Evolutionary conservation across 164 flowering plant genomes (phyloP).

Genomic region (Cinnamomum chago): DNA sequence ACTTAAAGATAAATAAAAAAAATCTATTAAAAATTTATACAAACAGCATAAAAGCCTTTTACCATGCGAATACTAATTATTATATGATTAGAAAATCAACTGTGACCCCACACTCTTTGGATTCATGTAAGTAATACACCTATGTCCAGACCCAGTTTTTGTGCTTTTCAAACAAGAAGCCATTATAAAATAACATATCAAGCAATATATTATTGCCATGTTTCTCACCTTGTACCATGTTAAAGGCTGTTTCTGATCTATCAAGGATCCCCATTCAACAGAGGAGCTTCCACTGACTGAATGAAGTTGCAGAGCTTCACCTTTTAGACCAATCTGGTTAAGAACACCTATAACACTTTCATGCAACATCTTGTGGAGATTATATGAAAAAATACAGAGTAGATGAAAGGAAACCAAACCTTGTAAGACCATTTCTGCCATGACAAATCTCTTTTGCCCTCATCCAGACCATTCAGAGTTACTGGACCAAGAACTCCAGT

Average conservation of each 20-base stretch:
- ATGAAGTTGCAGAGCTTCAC: constrained; percentile 70
- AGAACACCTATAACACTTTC: neutral
- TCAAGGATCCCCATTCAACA: constrained; percentile 77
- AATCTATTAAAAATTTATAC: too few species aligned
- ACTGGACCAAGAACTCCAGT: constrained; percentile 98
- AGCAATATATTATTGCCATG: too few species aligned
- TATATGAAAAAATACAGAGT: neutral
- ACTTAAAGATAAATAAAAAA: neutral
- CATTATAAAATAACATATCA: too few species aligned
- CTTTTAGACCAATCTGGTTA: constrained; percentile 76
- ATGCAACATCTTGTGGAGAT: neutral
- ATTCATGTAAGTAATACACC: neutral
- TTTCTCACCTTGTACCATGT: constrained; percentile 90
- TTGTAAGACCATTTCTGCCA: constrained; percentile 91
- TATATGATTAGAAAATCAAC: neutral
- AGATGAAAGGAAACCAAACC: constrained; percentile 34
- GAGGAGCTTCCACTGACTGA: constrained; percentile 67
- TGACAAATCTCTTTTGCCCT: constrained; percentile 73
- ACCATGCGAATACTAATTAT: too few species aligned
- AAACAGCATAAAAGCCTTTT: too few species aligned
- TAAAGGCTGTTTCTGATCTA: constrained; percentile 61
- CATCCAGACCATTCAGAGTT: constrained; percentile 65
- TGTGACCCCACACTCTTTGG: neutral
- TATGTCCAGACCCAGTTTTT: neutral
- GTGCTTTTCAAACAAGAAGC: neutral